phyloP scores from a whole-genome alignment of 352 stramenopile genomes.

The Phytophthora pluvialis region DNA sequence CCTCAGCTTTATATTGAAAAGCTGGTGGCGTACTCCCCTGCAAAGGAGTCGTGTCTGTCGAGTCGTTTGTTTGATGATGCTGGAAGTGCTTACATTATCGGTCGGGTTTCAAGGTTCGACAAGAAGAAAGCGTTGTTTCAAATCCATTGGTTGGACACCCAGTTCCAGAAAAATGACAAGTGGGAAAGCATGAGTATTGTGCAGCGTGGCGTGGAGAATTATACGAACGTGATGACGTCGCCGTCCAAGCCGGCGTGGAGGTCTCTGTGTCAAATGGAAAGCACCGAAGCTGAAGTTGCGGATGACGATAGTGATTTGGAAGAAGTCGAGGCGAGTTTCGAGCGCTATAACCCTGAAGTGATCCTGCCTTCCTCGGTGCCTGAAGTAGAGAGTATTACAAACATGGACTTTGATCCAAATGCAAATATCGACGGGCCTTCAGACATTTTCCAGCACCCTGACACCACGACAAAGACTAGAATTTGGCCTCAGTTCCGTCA shows the following conservation, averaged over 20 bases:
- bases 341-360: constrained; percentile 4
- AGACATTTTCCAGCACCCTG: constrained; percentile 3
- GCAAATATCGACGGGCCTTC: constrained; percentile 8
- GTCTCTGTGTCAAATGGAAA: constrained; percentile 10
- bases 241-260: constrained; percentile 14
- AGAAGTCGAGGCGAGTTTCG: constrained; percentile 3
- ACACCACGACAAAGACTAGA: constrained; percentile 13
- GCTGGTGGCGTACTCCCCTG: constrained; percentile 12
- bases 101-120: constrained; percentile 4
- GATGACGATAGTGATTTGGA: constrained; percentile 18
- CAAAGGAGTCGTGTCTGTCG: constrained; percentile 19
- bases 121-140: constrained; percentile 24
- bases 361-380: neutral
- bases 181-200: constrained; percentile 7
- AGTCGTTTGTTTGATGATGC: neutral
- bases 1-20: constrained; percentile 8
- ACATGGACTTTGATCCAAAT: constrained; percentile 20
- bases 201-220: constrained; percentile 16
- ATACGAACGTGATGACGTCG: constrained; percentile 10
- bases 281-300: neutral
- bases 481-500: constrained; percentile 11
- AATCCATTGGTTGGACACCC: constrained; percentile 22
- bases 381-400: constrained; percentile 18
- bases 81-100: constrained; percentile 21
- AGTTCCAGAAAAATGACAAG: constrained; percentile 16